Percentiles rank a stretch among this genome's conserved stretches.
These are phyloP conservation scores for Inonotus obliquus DNA, from an alignment of 1,284 basidiomycete genomes.

Conservation along the genomic window DNA sequence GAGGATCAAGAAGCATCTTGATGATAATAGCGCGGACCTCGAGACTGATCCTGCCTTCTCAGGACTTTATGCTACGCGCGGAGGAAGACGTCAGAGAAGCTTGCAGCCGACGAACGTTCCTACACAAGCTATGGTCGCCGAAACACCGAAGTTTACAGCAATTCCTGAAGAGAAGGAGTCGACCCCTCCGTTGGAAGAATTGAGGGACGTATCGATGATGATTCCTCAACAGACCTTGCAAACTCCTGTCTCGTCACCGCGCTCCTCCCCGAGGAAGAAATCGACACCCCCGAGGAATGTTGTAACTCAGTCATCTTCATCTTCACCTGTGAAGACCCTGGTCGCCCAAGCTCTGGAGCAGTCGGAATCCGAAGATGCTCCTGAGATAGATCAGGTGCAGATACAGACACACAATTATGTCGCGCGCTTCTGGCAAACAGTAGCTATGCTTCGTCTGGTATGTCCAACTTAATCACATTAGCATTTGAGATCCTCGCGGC, in stretches of 20 bases:
- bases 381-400: not conserved
- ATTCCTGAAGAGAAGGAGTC: conserved; percentile 28
- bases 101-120: conserved; percentile 31
- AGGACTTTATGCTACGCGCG: conserved; percentile 44
- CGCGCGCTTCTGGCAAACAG: not conserved
- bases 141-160: conserved; percentile 25
- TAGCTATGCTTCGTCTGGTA: conserved; percentile 5
- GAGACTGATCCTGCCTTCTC: conserved; percentile 50
- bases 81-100: conserved; percentile 33
- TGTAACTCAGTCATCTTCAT: conserved; percentile 21
- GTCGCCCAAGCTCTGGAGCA: conserved; percentile 4
- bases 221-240: conserved; percentile 40
- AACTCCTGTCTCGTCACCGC: conserved; percentile 17
- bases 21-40: conserved; percentile 42
- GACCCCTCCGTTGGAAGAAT: conserved; percentile 40
- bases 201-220: conserved; percentile 45
- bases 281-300: conserved; percentile 33
- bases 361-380: conserved; percentile 10
- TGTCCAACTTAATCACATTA: not conserved
- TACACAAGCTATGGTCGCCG: conserved; percentile 20
- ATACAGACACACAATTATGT: not conserved
- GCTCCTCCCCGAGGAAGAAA: not conserved
- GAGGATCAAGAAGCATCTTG: conserved; percentile 56
- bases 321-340: conserved; percentile 25
- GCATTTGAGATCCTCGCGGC: not conserved